These are phyloP conservation scores for Tremella fuciformis DNA, from an alignment of 768 basidiomycete species.

Conservation along the genomic window DNA sequence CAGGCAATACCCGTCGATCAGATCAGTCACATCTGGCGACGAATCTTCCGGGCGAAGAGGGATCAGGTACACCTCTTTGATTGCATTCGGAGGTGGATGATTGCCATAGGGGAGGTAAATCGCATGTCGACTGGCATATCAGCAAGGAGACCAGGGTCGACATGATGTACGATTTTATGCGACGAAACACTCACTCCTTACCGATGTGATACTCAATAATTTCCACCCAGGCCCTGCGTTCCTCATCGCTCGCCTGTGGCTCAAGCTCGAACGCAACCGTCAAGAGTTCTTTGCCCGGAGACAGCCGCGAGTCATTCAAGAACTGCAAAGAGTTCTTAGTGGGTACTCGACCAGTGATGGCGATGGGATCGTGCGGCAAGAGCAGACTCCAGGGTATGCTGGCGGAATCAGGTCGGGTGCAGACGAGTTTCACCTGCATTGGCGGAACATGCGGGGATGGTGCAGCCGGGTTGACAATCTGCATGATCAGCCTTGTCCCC, in stretches of 20 bases:
- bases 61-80: constrained; percentile 47
- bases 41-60: constrained; percentile 41
- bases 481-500: constrained; percentile 4
- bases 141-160: neutral
- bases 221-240: constrained; percentile 24
- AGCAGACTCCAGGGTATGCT: constrained; percentile 28
- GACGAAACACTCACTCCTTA: constrained; percentile 37
- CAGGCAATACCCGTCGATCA: constrained; percentile 42
- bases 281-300: constrained; percentile 37
- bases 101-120: constrained; percentile 37
- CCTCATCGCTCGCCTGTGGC: constrained; percentile 20
- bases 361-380: constrained; percentile 31
- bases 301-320: constrained; percentile 32
- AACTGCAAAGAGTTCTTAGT: constrained; percentile 30
- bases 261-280: constrained; percentile 37
- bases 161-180: neutral
- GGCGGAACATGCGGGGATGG: constrained; percentile 19
- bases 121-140: constrained; percentile 38
- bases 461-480: constrained; percentile 43
- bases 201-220: constrained; percentile 38
- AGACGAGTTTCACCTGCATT: constrained; percentile 19
- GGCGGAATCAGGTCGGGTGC: constrained; percentile 8
- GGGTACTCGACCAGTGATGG: constrained; percentile 43
- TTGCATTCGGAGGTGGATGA: constrained; percentile 29
- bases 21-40: constrained; percentile 41